These are phyloP conservation scores for Brasenia schreberi DNA, from an alignment of 164 flowering plant species.

Conservation along the genomic window DNA sequence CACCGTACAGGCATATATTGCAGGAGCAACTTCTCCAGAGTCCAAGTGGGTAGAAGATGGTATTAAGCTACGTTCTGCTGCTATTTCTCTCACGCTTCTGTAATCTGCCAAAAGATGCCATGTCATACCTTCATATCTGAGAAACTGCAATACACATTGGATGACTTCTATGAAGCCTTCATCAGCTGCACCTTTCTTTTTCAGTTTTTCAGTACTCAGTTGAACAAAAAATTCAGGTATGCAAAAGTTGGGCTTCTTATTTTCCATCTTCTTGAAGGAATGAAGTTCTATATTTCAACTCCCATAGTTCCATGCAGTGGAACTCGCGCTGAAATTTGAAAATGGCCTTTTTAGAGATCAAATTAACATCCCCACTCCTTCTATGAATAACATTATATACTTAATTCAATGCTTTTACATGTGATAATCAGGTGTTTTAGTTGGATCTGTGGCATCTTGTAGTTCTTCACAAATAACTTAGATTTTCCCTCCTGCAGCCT, in stretches of 20 bases:
- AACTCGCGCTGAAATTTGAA: too few species aligned
- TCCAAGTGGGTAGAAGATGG: conserved; percentile 82
- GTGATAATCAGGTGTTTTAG: too few species aligned
- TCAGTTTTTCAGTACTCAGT: background rate
- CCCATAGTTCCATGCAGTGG: background rate
- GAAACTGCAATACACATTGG: background rate
- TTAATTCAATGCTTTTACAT: too few species aligned
- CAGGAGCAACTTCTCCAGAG: conserved; percentile 81
- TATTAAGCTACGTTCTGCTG: conserved; percentile 86
- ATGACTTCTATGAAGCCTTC: background rate
- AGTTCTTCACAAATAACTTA: too few species aligned
- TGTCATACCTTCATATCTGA: background rate
- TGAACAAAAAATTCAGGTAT: background rate
- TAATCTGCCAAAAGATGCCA: background rate
- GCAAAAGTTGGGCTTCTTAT: background rate
- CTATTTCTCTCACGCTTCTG: conserved; percentile 52
- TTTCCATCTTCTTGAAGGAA: background rate
- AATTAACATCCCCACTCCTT: too few species aligned
- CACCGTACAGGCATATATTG: conserved; percentile 47
- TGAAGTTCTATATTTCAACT: background rate
- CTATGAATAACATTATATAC: too few species aligned
- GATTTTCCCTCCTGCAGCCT: too few species aligned
- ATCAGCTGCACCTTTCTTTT: background rate
- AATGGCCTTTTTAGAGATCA: too few species aligned
- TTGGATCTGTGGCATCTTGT: too few species aligned